These are phyloP conservation scores for Nigrospora oryzae DNA, from an alignment of 2,329 filamentous ascomycete species.

Conservation along the genomic window DNA sequence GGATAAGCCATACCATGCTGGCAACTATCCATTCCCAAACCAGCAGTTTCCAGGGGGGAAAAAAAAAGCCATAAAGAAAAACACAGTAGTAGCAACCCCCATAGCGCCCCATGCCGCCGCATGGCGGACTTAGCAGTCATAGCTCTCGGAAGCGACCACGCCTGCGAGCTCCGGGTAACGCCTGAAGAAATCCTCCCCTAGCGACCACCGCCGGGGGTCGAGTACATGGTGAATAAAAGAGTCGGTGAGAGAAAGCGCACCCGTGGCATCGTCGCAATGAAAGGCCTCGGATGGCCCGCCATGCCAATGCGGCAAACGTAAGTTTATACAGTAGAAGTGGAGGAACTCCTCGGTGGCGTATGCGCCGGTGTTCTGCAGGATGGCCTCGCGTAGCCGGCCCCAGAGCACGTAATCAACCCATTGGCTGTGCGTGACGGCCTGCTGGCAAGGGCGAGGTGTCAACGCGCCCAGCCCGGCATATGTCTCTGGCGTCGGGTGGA, in stretches of 20 bases:
- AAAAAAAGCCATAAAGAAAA: no score
- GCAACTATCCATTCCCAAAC: not conserved
- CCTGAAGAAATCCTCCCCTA: slow-evolving; percentile 14
- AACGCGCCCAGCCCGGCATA: slow-evolving; percentile 13
- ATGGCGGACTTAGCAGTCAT: not conserved
- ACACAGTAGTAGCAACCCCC: not conserved
- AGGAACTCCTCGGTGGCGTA: slow-evolving; percentile 29
- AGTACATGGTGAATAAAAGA: slow-evolving; percentile 15
- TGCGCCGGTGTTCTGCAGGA: slow-evolving; percentile 23
- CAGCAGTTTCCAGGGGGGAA: not conserved
- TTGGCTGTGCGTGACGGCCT: slow-evolving; percentile 16
- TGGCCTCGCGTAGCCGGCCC: slow-evolving; percentile 22
- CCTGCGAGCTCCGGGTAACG: slow-evolving; percentile 17
- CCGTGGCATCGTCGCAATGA: slow-evolving; percentile 14
- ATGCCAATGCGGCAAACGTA: slow-evolving; percentile 26
- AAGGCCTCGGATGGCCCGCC: slow-evolving; percentile 13
- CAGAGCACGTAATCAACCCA: slow-evolving; percentile 25
- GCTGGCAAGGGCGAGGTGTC: slow-evolving; percentile 17
- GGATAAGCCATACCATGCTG: not conserved
- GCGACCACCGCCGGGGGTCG: slow-evolving; percentile 15
- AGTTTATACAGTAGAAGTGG: slow-evolving; percentile 20
- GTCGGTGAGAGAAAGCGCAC: slow-evolving; percentile 15
- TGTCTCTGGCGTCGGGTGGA: slow-evolving; percentile 21
- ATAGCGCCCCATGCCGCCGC: not conserved
- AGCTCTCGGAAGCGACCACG: slow-evolving; percentile 7